Conservation (phyloP, 2,329 filamentous ascomycete genomes). For the Aspergillus tamarii region DNA sequence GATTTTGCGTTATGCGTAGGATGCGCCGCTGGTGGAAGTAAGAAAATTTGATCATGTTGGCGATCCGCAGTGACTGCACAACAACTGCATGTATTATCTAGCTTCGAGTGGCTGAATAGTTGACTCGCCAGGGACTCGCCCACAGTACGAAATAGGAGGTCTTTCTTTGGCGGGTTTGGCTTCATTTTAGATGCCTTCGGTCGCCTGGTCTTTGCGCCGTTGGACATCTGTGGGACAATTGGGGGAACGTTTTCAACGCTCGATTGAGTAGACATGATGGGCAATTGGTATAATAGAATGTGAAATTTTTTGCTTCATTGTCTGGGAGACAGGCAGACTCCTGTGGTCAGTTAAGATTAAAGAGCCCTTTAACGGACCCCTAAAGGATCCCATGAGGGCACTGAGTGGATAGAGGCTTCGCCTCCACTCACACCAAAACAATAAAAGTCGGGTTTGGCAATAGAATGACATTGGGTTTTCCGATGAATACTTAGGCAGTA, state of each 20-base stretch:
- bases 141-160: slow-evolving; percentile 1
- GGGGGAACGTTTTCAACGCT: not conserved
- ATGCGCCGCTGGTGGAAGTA: not conserved
- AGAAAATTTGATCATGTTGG: not conserved
- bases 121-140: not conserved
- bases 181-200: not conserved
- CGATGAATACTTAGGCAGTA: slow-evolving; percentile 6
- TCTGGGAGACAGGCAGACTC: not conserved
- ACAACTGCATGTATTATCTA: not conserved
- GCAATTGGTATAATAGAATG: not conserved
- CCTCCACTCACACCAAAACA: not conserved
- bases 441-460: not conserved
- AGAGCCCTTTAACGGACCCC: not conserved
- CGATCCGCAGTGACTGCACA: not conserved
- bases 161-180: not conserved
- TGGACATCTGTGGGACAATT: not conserved
- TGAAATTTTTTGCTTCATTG: not conserved
- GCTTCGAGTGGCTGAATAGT: not conserved
- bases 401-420: not conserved
- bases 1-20: not conserved
- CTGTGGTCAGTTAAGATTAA: not conserved
- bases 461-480: not conserved
- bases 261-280: not conserved
- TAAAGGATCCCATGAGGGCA: not conserved
- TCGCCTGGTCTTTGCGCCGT: not conserved